These are phyloP conservation scores for Garcia nutans DNA, from an alignment of 345 rosid species.

Conservation along the genomic window DNA sequence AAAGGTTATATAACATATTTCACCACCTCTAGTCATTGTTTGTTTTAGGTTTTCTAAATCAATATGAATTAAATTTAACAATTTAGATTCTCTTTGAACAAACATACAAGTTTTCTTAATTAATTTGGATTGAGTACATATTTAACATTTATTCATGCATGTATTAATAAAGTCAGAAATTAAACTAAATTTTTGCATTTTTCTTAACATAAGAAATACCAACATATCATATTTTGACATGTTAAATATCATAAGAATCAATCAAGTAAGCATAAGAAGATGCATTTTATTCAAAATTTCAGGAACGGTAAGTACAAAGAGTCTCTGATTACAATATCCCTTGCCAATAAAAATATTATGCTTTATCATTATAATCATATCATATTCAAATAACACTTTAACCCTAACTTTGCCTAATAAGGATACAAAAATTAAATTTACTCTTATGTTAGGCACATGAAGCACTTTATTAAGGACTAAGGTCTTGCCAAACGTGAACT, in stretches of 20 bases:
- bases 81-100: too few relatives aligned
- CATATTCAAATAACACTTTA: constrained; percentile 1
- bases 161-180: neutral
- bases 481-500: neutral
- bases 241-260: neutral
- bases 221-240: neutral
- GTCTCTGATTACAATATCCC: constrained; percentile 2
- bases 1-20: too few relatives aligned
- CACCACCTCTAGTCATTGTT: too few relatives aligned
- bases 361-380: constrained; percentile 1
- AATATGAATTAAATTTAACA: too few relatives aligned
- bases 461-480: neutral
- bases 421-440: neutral
- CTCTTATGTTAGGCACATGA: constrained; percentile 8
- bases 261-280: neutral
- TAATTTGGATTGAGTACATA: too few relatives aligned
- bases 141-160: neutral
- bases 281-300: neutral
- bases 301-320: constrained; percentile 5
- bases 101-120: too few relatives aligned
- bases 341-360: neutral
- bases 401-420: constrained; percentile 1
- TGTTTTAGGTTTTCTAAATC: too few relatives aligned
- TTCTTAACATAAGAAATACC: neutral
- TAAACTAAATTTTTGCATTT: neutral